Evolutionary conservation across 1,139 yeast species (phyloP), one percentile per base, ranked within the genome.

Genomic region (Geotrichum restrictum): DNA sequence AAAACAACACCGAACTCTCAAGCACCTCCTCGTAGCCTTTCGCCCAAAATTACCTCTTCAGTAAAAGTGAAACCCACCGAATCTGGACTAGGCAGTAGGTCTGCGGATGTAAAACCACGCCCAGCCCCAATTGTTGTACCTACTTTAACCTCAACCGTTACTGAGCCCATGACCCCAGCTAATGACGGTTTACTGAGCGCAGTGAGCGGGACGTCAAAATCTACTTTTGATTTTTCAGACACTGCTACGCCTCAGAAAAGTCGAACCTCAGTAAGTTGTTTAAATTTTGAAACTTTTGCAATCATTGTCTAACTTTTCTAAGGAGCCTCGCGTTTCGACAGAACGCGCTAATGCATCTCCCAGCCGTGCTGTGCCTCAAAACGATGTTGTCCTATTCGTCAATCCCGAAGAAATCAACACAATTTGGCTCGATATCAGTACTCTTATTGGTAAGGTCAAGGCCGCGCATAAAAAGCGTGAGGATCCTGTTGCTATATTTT

Each of bases 331-430:
- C 10, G 19, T 13, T 13, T 13, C 38, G 4, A 18, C 24, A 18
- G 47, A 33, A 5, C 47, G 47, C 38, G 10, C 10, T 18, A 11
- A 33, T 16, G 27, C 31, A 13, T 22, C 32, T 10, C 47, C 37
- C 29, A 33, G 32, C 10, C 38, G 38, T 4, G 7, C 48, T 10
- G 45, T 42, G 16, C 11, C 27, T 3, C 41, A 18, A 24, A 40
- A 39, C 5, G 52, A 49, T 18, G 44, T 51, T 21, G 44, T 52
- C 6, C 67, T 84, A 38, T 81, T 83, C 60, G 78, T 84, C 37
- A 81, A 82, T 60, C 89, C 94, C 1, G 79, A 77, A 32, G 88
- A 83, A 33, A 73, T 88, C 49, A 76, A 78, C 33, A 81, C 88
- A 0, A 78, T 88, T 21, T 69, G 75, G 19, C 78, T 88, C 3